Evolutionary conservation across 2,329 filamentous ascomycete genomes (phyloP).

Genomic region (Alternaria triticimaculans): DNA sequence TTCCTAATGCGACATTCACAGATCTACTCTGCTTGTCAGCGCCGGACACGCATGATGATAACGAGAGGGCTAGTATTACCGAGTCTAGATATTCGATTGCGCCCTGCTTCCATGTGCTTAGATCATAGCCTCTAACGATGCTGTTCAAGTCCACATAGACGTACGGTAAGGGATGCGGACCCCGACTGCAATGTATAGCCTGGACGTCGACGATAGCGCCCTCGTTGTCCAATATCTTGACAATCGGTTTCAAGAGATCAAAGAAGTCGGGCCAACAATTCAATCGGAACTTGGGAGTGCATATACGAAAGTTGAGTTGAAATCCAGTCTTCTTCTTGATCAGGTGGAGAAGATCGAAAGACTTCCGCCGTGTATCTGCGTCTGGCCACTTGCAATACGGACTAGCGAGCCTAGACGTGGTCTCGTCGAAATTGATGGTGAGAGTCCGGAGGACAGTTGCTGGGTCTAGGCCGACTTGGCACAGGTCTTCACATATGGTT

Average conservation of each 20-base stretch:
- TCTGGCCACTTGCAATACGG: neutral
- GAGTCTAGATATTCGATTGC: neutral
- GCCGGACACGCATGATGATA: neutral
- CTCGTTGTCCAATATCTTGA: fast-evolving
- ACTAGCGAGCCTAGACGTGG: neutral
- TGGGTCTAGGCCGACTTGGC: neutral
- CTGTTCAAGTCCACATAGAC: neutral
- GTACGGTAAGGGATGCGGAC: fast-evolving
- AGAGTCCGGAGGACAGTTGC: neutral
- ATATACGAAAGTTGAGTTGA: neutral
- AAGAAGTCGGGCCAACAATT: neutral
- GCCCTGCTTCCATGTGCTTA: neutral
- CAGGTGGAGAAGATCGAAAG: neutral
- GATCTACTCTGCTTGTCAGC: neutral
- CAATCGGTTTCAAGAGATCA: neutral
- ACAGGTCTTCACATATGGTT: neutral
- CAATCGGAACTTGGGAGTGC: neutral
- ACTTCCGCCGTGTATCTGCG: neutral
- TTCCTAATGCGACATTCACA: neutral
- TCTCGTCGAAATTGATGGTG: neutral
- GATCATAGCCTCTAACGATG: neutral
- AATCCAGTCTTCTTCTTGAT: neutral
- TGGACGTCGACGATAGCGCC: neutral
- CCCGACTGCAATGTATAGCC: neutral
- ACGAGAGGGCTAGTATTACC: neutral